Evolutionary conservation across 2,329 filamentous ascomycete genomes (phyloP), one percentile per base, ranked within the genome.

Genomic region (Didymella pinodella): DNA sequence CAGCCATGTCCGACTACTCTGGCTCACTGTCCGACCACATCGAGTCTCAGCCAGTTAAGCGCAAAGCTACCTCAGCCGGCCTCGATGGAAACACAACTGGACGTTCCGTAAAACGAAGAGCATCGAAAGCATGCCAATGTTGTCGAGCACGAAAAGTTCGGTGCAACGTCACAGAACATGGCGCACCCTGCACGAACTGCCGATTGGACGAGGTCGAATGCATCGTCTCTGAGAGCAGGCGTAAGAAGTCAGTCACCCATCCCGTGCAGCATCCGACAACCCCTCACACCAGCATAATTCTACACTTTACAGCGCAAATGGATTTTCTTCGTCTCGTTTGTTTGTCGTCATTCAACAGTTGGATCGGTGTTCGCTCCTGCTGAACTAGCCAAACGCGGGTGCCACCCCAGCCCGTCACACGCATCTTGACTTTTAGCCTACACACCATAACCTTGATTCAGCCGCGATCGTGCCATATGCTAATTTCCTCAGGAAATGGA

Each of bases 141-240:
- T 97, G 93, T 79, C 86, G 93, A 70, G 88, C 90, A 57, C 88
- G 93, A 73, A 97, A 97, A 77, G 93, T 97, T 41, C 87, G 93
- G 57, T 97, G 93, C 81, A 93, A 97, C 80, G 93, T 97, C 56
- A 92, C 95, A 59, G 92, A 96, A 77, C 86, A 87, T 76, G 90
- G 90, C 48, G 89, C 89, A 43, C 92, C 92, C 1, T 96, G 92
- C 77, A 93, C 91, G 55, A 96, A 96, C 78, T 96, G 92, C 79
- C 84, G 91, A 64, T 86, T 90, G 80, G 90, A 92, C 76, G 88
- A 90, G 74, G 89, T 92, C 58, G 88, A 91, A 75, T 93, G 90
- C 78, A 82, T 84, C 58, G 81, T 84, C 20, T 83, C 82, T 4
- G 82, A 96, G 77, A 94, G 91, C 81, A 91, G 92, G 69, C 87